Conservation (phyloP, 176 grass and related monocot genomes). For the Oryza meridionalis region DNA sequence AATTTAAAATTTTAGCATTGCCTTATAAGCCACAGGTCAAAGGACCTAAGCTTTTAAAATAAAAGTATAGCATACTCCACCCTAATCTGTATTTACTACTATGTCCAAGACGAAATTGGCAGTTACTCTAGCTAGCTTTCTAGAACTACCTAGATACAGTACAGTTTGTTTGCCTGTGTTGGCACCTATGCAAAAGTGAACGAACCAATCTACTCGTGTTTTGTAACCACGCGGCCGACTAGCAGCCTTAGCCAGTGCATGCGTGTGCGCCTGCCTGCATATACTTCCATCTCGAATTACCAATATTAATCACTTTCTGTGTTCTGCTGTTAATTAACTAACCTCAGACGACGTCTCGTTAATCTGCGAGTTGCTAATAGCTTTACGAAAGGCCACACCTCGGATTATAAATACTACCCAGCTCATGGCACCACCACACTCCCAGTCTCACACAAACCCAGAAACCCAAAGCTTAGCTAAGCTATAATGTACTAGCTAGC, state of each 20-base stretch:
- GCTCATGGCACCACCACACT: not conserved
- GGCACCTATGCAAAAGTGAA: not conserved
- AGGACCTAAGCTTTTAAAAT: too few relatives aligned
- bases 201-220: not conserved
- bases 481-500: too few relatives aligned
- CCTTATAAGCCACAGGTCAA: too few relatives aligned
- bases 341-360: not conserved
- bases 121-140: not conserved
- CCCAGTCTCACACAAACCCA: too few relatives aligned
- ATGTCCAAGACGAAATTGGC: too few relatives aligned
- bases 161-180: not conserved
- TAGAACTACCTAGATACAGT: not conserved
- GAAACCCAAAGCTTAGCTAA: too few relatives aligned
- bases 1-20: too few relatives aligned
- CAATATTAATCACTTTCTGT: too few relatives aligned
- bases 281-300: not conserved
- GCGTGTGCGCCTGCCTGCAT: not conserved
- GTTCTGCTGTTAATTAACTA: too few relatives aligned
- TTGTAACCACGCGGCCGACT: not conserved
- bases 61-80: too few relatives aligned
- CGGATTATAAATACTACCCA: not conserved
- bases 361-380: not conserved
- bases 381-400: not conserved
- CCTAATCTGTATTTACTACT: too few relatives aligned
- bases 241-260: not conserved